Percentiles rank a stretch among this genome's conserved stretches.
Conservation (phyloP, 495 filamentous ascomycete species). For the Talaromyces borbonicus region DNA sequence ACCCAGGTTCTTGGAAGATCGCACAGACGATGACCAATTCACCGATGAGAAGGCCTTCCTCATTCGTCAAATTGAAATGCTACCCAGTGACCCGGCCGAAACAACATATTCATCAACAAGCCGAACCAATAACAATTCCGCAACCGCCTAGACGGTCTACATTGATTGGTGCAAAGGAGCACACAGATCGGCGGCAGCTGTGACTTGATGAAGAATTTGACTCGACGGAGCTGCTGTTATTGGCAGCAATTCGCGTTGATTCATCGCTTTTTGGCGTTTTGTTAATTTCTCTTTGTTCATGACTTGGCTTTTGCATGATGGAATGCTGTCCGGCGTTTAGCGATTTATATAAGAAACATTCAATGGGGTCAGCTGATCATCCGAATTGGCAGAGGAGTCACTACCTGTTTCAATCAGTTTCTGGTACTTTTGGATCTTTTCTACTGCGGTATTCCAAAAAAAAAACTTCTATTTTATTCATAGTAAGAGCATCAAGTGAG, state of each 20-base stretch:
- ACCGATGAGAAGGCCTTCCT: constrained; percentile 95
- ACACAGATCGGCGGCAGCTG: too few relatives aligned
- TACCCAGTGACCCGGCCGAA: constrained; percentile 58
- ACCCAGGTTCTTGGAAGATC: constrained; percentile 83
- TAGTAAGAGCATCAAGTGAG: too few relatives aligned
- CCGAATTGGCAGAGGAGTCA: neutral
- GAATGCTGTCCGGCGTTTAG: neutral
- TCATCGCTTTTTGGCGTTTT: neutral
- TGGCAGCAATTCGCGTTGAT: too few relatives aligned
- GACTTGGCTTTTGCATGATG: neutral
- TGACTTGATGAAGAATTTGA: too few relatives aligned
- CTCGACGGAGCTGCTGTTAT: neutral
- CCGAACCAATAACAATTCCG: constrained; percentile 25
- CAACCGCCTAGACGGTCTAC: constrained; percentile 14
- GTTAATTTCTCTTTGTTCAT: neutral
- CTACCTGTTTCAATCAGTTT: neutral
- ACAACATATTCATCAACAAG: constrained; percentile 20
- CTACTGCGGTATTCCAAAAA: neutral
- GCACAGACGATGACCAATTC: constrained; percentile 97
- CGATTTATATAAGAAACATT: neutral
- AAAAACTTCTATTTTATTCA: too few relatives aligned
- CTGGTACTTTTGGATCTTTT: neutral
- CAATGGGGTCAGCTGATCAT: neutral
- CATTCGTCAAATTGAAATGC: constrained; percentile 82
- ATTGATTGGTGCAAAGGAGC: too few relatives aligned